phyloP scores from a whole-genome alignment of 1,284 basidiomycete genomes.

The Sporisorium iseilematis-ciliati region DNA sequence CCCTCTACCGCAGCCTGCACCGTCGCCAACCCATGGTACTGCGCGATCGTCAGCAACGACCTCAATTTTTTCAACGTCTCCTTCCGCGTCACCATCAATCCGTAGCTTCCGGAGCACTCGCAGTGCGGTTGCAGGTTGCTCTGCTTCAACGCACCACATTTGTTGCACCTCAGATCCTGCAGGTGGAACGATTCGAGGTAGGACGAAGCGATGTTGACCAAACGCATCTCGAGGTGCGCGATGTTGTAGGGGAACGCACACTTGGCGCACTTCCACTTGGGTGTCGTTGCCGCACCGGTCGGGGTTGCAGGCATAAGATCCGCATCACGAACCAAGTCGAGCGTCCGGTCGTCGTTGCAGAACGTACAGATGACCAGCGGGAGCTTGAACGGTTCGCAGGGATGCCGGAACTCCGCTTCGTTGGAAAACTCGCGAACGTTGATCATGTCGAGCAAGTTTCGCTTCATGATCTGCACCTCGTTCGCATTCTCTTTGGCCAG shows the following conservation, averaged over 20 bases:
- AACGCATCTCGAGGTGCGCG: conserved; percentile 83
- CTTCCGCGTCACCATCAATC: conserved; percentile 53
- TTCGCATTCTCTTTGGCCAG: conserved; percentile 80
- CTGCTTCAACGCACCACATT: conserved; percentile 88
- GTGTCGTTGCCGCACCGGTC: conserved; percentile 12
- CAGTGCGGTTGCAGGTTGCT: conserved; percentile 89
- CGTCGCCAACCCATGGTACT: conserved; percentile 48
- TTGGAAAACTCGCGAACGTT: conserved; percentile 83
- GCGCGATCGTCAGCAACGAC: conserved; percentile 48
- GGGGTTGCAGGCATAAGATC: conserved; percentile 77
- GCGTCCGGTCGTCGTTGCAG: conserved; percentile 89
- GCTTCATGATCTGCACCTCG: conserved; percentile 88
- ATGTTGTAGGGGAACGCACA: conserved; percentile 92
- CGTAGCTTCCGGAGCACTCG: conserved; percentile 78
- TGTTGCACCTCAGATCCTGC: conserved; percentile 83
- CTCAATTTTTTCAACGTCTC: conserved; percentile 57
- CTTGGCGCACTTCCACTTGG: conserved; percentile 70
- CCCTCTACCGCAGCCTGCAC: conserved; percentile 17
- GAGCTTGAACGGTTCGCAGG: conserved; percentile 89
- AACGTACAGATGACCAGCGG: conserved; percentile 89
- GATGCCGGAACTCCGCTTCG: conserved; percentile 77
- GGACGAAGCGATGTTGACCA: conserved; percentile 81
- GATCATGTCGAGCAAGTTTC: conserved; percentile 89
- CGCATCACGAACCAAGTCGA: conserved; percentile 94
- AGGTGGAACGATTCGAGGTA: conserved; percentile 84